A percentile compares a stretch with the other conserved stretches of the same genome.
Conservation (phyloP, 768 basidiomycete species). For the Hygrophoropsis aurantiaca region DNA sequence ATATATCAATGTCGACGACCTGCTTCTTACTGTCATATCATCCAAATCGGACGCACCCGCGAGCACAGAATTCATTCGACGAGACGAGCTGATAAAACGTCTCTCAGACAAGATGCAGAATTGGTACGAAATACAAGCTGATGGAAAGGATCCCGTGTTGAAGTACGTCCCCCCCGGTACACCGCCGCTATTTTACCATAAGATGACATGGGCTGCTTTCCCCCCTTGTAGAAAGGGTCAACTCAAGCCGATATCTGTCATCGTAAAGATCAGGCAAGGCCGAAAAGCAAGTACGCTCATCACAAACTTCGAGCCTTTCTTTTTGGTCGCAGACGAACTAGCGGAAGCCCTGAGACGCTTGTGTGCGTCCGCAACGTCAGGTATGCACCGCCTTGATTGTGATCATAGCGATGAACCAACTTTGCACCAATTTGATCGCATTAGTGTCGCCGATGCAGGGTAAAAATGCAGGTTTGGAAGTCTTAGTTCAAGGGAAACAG, state of each 20-base stretch:
- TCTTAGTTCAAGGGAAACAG: slow-evolving; percentile 87
- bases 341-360: slow-evolving; percentile 74
- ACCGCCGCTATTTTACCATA: background rate
- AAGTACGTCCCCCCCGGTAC: slow-evolving; percentile 48
- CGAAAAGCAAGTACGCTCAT: slow-evolving; percentile 76
- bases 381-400: slow-evolving; percentile 37
- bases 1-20: slow-evolving; percentile 68
- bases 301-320: slow-evolving; percentile 78
- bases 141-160: slow-evolving; percentile 53
- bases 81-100: slow-evolving; percentile 59
- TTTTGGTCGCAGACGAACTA: slow-evolving; percentile 66
- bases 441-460: slow-evolving; percentile 63
- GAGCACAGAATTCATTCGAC: slow-evolving; percentile 55
- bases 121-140: slow-evolving; percentile 66
- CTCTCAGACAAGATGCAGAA: slow-evolving; percentile 69
- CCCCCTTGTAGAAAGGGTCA: slow-evolving; percentile 64
- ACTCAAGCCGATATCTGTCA: slow-evolving; percentile 67
- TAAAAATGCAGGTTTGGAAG: slow-evolving; percentile 59
- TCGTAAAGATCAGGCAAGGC: slow-evolving; percentile 73
- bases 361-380: slow-evolving; percentile 80
- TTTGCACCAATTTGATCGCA: background rate
- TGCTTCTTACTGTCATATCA: slow-evolving; percentile 37
- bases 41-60: slow-evolving; percentile 30
- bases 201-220: slow-evolving; percentile 2
- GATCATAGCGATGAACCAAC: background rate